These are phyloP conservation scores for Penicillium sp. DNA, from an alignment of 2,329 filamentous ascomycete species.

Conservation along the genomic window DNA sequence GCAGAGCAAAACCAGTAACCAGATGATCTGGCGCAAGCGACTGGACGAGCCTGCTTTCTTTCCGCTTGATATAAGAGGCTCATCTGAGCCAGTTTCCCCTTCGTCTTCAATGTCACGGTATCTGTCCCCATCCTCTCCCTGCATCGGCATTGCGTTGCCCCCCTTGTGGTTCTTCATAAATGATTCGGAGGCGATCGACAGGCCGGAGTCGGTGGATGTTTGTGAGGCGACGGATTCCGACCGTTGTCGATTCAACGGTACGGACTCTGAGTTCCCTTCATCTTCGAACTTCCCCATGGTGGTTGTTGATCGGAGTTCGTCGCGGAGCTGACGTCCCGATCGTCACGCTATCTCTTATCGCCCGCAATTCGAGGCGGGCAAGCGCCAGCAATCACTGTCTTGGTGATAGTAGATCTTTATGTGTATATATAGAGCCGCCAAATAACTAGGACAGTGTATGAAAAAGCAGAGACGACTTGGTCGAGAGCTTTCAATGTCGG, in stretches of 20 bases:
- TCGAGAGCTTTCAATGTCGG: neutral
- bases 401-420: neutral
- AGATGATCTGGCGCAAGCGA: constrained; percentile 41
- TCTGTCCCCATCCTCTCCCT: constrained; percentile 17
- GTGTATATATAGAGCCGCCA: neutral
- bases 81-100: constrained; percentile 23
- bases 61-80: constrained; percentile 26
- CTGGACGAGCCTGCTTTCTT: constrained; percentile 29
- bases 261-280: constrained; percentile 28
- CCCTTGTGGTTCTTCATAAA: constrained; percentile 31
- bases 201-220: constrained; percentile 34
- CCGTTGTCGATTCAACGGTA: constrained; percentile 29
- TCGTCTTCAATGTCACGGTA: constrained; percentile 42
- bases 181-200: constrained; percentile 35
- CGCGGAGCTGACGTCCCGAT: constrained; percentile 14
- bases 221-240: constrained; percentile 30
- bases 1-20: constrained; percentile 43
- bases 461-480: neutral
- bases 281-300: constrained; percentile 30
- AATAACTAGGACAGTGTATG: neutral
- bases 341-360: constrained; percentile 20
- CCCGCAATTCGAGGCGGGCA: neutral
- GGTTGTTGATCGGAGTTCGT: constrained; percentile 7
- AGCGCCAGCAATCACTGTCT: neutral
- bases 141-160: constrained; percentile 13